phyloP scores from a whole-genome alignment of 192 early-diverging fungal species.

The Coemansia sp. region DNA sequence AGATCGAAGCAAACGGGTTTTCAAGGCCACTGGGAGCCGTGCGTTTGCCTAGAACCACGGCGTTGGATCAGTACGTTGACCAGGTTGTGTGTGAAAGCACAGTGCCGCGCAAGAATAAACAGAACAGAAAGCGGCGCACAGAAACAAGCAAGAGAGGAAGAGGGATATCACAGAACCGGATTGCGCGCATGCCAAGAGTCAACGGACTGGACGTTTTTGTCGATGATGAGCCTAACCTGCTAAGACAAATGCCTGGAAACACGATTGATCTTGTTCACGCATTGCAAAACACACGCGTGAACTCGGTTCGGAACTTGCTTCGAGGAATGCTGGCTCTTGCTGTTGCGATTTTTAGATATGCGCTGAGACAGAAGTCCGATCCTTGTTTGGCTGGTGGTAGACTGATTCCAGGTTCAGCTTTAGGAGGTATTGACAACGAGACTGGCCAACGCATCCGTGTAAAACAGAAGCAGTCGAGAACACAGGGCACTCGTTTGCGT shows the following conservation, averaged over 20 bases:
- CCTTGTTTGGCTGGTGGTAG: background rate
- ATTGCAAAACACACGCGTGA: slow-evolving; percentile 32
- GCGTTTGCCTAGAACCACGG: slow-evolving; percentile 39
- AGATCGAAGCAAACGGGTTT: slow-evolving; percentile 34
- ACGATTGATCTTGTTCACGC: slow-evolving; percentile 18
- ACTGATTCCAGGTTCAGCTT: background rate
- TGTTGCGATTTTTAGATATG: slow-evolving; percentile 28
- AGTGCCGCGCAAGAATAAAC: background rate
- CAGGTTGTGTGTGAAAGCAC: slow-evolving; percentile 3
- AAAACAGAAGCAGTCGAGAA: background rate
- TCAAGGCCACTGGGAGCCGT: slow-evolving; percentile 32
- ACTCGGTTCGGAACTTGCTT: slow-evolving; percentile 33
- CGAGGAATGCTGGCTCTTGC: slow-evolving; percentile 37
- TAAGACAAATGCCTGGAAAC: slow-evolving; percentile 1
- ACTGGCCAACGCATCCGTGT: background rate
- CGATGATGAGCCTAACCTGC: slow-evolving; percentile 36
- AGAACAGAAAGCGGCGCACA: background rate
- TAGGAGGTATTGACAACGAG: background rate
- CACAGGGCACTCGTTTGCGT: background rate
- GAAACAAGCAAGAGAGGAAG: background rate
- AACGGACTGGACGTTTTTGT: slow-evolving; percentile 30
- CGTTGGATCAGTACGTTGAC: slow-evolving; percentile 44
- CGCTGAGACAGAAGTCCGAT: slow-evolving; percentile 11
- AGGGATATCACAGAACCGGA: background rate
- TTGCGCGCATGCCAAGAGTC: background rate